These are phyloP conservation scores for Stephanocyclus meneghinianus DNA, from an alignment of 352 stramenopile genomes.

Conservation along the genomic window DNA sequence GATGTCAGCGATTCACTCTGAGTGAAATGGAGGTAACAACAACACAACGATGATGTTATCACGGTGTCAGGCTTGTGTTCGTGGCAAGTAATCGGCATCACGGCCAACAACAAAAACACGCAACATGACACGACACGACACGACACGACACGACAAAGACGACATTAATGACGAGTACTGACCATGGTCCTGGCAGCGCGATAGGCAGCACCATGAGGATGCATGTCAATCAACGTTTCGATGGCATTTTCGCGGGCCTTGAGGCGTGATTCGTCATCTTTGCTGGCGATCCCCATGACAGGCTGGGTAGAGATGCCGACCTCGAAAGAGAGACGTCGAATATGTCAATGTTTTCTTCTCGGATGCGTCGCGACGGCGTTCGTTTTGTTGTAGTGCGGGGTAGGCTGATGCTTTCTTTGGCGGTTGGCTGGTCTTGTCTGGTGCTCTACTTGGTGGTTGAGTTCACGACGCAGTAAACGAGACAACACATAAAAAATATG, in stretches of 20 bases:
- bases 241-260: conserved; percentile 71
- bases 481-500: too few relatives aligned
- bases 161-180: conserved; percentile 3
- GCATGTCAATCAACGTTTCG: conserved; percentile 80
- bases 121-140: neutral
- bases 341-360: too few relatives aligned
- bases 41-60: neutral
- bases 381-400: neutral
- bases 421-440: neutral
- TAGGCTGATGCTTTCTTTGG: neutral
- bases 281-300: neutral
- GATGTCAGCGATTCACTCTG: conserved; percentile 63
- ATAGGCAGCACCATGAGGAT: conserved; percentile 68
- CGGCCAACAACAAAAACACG: neutral
- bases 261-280: conserved; percentile 1
- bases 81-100: neutral
- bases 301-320: neutral
- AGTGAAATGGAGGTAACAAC: neutral
- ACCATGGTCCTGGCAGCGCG: conserved; percentile 69
- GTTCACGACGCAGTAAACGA: too few relatives aligned
- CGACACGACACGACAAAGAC: neutral
- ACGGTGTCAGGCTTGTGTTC: neutral
- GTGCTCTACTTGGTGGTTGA: neutral
- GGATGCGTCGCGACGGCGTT: too few relatives aligned
- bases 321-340: too few relatives aligned